phyloP scores from a whole-genome alignment of 192 early-diverging fungal genomes.

The Funneliformis geosporum region DNA sequence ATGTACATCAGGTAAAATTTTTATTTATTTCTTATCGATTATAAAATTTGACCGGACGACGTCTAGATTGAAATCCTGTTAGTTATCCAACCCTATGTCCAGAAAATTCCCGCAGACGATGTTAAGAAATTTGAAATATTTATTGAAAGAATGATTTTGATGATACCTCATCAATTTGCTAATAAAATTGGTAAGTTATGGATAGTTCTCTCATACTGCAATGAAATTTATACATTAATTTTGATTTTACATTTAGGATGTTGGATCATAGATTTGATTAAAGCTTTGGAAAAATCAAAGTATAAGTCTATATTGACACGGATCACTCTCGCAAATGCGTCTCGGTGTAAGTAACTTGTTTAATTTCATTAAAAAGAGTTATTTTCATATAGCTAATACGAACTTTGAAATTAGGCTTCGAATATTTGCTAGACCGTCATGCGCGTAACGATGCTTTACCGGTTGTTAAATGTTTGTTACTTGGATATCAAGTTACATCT shows the following conservation, averaged over 20 bases:
- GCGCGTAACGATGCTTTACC: conserved; percentile 39
- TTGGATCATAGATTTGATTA: conserved; percentile 15
- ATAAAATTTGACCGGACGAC: background rate
- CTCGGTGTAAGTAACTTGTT: background rate
- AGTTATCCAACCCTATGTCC: conserved; percentile 12
- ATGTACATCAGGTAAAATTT: background rate
- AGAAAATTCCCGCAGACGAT: background rate
- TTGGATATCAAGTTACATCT: conserved; percentile 46
- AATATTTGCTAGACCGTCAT: conserved; percentile 25
- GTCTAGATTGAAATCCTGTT: conserved; percentile 1
- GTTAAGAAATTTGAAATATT: background rate
- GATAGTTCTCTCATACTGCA: background rate
- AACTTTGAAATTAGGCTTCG: background rate
- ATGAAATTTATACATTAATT: background rate
- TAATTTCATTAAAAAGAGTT: background rate
- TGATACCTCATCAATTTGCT: background rate
- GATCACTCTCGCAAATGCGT: background rate
- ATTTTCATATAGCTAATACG: background rate
- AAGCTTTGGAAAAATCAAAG: conserved; percentile 2
- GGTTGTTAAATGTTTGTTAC: conserved; percentile 36
- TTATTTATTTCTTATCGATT: background rate
- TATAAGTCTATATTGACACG: background rate
- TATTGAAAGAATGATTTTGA: conserved; percentile 10
- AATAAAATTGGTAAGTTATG: conserved; percentile 9
- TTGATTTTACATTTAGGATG: background rate